Evolutionary conservation across 495 filamentous ascomycete genomes (phyloP), one percentile per base, ranked within the genome.

Genomic region (Aspergillus haitiensis): DNA sequence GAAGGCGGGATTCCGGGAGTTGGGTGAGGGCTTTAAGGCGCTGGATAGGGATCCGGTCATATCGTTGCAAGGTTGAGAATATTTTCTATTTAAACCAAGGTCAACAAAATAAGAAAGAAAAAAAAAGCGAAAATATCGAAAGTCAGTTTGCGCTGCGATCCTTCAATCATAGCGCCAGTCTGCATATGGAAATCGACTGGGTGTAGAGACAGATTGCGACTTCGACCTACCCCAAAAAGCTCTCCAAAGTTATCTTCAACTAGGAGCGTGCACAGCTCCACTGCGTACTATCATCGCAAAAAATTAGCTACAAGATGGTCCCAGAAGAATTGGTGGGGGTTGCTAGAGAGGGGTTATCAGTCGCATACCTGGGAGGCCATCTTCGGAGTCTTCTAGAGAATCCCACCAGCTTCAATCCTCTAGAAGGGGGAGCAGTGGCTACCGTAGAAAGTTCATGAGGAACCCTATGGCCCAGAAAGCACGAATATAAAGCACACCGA

Each of bases 191-290:
- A 27, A 27, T 27, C 21, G 21, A 1, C 21, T 27, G 21, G 21
- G 21, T 27, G 21, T 27, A 27, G 1, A 27, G 21, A 27, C 21
- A 27, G 3, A 27, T 27, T 27, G 21, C 21, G 21, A n/a, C 33
- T 47, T n/a, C 44, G 16, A 81, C 91, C 66, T 87, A 98, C 93
- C 69, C 90, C 90, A 52, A 90, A 88, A 32, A 98, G 82, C 67
- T 96, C 89, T 63, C 94, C 94, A 72, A 92, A 91, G 18, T 88
- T 82, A 66, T 97, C 91, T 59, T 91, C 83, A 47, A 97, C 85
- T n/a, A 97, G 82, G 66, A 97, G 85, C 73, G 85, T 79, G 75
- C 91, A 96, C 52, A 98, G 88, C 82, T 98, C 89, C 67, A 84
- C 81, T 45, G 82, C 78, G 65, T 88, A 78, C 78, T 84, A 49